Evolutionary conservation across 2,329 filamentous ascomycete species (phyloP), one percentile per base, ranked within the genome.

Genomic region (Rhynchosporium agropyri): DNA sequence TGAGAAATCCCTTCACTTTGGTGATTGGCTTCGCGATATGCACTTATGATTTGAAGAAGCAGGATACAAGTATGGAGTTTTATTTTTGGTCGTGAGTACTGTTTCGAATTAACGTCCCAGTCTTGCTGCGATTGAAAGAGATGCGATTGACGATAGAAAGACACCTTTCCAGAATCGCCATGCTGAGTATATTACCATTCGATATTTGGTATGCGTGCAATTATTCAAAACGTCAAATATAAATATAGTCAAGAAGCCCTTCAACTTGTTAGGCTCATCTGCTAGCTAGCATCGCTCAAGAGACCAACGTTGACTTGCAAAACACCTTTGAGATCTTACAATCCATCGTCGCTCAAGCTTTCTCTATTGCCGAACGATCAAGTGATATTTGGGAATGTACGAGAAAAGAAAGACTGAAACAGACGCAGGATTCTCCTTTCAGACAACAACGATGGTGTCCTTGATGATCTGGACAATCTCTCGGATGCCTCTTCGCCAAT

Each of bases 151-250:
- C 7, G 66, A 58, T 3, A 65, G 10, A 0, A 63, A 10, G 2
- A 67, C 49, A 7, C 66, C 66, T 61, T 65, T 65, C 66, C 64
- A 68, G 26, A 68, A 26, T 63, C 65, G 13, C 66, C 66, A 55
- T 76, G 88, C 20, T 63, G 31, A 38, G 31, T 33, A 33, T 54
- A 55, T 13, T 63, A 48, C 59, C 64, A 66, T 4, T 62, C 62
- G 36, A 66, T 48, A 3, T 31, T 51, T 31, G 50, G 40, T n/a
- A 4, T 43, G 10, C 1, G 40, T 10, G 40, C 40, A 12, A 1
- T 10, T 4, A 43, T 15, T 45, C 63, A 61, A 29, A 59, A 65
- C 6, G 28, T 50, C 26, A 65, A 12, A 28, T 59, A 54, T 13
- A 31, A 43, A 43, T 6, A 42, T 56, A 36, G 20, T 55, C 13